A percentile compares a stretch with the other conserved stretches of the same genome.
Evolutionary conservation across 257 asterid genomes (phyloP).

Genomic region (Forsythia suspensa): DNA sequence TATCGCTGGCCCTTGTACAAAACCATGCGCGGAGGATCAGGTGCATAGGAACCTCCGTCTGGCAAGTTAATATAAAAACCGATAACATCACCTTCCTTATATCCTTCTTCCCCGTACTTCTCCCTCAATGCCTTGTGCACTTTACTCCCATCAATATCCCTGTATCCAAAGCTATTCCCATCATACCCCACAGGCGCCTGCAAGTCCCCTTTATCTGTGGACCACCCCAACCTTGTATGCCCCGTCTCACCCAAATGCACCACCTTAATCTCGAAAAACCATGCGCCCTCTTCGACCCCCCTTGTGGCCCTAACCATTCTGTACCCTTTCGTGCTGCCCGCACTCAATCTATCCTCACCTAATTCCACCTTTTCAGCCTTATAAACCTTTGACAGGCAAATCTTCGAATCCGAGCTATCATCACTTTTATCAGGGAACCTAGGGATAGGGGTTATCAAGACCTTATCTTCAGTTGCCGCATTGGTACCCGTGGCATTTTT

Average conservation of each 20-base stretch:
- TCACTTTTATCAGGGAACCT: slow-evolving; percentile 85
- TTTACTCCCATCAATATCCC: slow-evolving; percentile 91
- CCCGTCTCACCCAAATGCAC: slow-evolving; percentile 89
- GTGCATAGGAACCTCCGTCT: slow-evolving; percentile 66
- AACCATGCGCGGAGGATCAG: slow-evolving; percentile 69
- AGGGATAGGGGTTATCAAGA: slow-evolving; percentile 66
- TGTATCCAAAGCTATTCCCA: slow-evolving; percentile 84
- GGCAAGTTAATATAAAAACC: slow-evolving; percentile 91
- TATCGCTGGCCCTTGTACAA: slow-evolving; percentile 95
- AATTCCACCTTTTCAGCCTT: slow-evolving; percentile 95
- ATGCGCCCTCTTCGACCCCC: slow-evolving; percentile 84
- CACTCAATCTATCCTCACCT: slow-evolving; percentile 85
- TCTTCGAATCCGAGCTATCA: slow-evolving; percentile 54
- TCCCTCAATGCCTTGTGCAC: slow-evolving; percentile 95
- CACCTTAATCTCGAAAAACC: slow-evolving; percentile 92
- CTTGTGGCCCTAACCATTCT: slow-evolving; percentile 97
- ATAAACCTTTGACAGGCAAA: slow-evolving; percentile 82
- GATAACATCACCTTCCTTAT: slow-evolving; percentile 84
- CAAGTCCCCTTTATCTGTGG: slow-evolving; percentile 92
- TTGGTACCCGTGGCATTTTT: slow-evolving; percentile 34
- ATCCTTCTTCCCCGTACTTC: slow-evolving; percentile 80
- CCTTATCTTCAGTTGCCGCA: slow-evolving; percentile 58
- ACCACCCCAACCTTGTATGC: slow-evolving; percentile 93
- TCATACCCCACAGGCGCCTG: slow-evolving; percentile 99
- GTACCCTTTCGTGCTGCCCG: slow-evolving; percentile 93